phyloP scores from a whole-genome alignment of 2,329 filamentous ascomycete species.

The Penicillium expansum region DNA sequence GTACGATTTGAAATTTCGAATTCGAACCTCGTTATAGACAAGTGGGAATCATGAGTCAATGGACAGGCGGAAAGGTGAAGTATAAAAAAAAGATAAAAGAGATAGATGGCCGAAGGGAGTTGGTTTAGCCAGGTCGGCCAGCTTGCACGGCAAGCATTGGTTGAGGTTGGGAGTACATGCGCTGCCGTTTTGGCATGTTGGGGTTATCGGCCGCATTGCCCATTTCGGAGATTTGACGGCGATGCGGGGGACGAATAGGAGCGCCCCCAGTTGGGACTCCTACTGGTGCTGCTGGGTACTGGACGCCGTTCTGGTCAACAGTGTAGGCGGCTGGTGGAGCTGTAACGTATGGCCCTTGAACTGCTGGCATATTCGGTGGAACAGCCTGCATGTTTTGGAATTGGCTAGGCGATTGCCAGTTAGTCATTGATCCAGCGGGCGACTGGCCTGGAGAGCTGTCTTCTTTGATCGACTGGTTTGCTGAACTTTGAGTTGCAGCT shows the following conservation, averaged over 20 bases:
- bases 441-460: slow-evolving; percentile 63
- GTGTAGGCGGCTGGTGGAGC: slow-evolving; percentile 39
- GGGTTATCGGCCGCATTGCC: slow-evolving; percentile 53
- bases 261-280: slow-evolving; percentile 33
- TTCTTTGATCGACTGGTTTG: slow-evolving; percentile 58
- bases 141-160: slow-evolving; percentile 52
- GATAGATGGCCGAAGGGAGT: neutral
- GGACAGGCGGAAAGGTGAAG: slow-evolving; percentile 17
- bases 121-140: slow-evolving; percentile 35
- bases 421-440: slow-evolving; percentile 56
- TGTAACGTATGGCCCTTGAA: slow-evolving; percentile 43
- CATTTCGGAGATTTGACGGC: slow-evolving; percentile 61
- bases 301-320: slow-evolving; percentile 41
- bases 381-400: slow-evolving; percentile 59
- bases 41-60: slow-evolving; percentile 29
- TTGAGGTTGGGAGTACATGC: slow-evolving; percentile 53
- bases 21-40: slow-evolving; percentile 25
- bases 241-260: slow-evolving; percentile 43
- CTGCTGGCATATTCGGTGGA: slow-evolving; percentile 46
- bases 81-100: neutral
- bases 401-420: slow-evolving; percentile 63
- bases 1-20: slow-evolving; percentile 19
- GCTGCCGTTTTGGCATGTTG: slow-evolving; percentile 57
- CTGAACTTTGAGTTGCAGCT: slow-evolving; percentile 46
- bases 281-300: slow-evolving; percentile 39